Percentiles rank a stretch among this genome's conserved stretches.
These are phyloP conservation scores for Arachnomyces sp. DNA, from an alignment of 2,329 filamentous ascomycete genomes.

Conservation along the genomic window DNA sequence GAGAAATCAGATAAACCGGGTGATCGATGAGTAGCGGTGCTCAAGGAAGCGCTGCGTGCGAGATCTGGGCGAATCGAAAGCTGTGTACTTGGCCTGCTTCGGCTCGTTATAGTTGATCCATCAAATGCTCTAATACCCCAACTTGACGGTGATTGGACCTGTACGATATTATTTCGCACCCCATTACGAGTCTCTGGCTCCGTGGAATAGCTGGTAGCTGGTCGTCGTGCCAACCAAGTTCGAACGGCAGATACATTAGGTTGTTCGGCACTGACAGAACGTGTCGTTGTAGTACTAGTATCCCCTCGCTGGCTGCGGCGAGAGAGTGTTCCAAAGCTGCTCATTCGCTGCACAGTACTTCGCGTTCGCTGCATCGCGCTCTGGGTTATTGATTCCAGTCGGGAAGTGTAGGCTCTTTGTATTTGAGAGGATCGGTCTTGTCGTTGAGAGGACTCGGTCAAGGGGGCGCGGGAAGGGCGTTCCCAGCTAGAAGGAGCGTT, in stretches of 20 bases:
- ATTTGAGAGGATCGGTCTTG: slow-evolving; percentile 11
- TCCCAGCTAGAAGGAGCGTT: slow-evolving; percentile 16
- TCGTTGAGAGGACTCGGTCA: slow-evolving; percentile 2
- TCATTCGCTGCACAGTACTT: slow-evolving; percentile 22
- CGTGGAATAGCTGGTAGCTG: no score
- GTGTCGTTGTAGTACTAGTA: slow-evolving; percentile 14
- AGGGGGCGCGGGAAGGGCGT: background rate
- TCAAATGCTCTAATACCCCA: no score
- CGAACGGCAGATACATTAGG: no score
- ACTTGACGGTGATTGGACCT: no score
- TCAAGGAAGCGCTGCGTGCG: no score
- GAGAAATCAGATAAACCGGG: background rate
- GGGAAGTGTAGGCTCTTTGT: slow-evolving; percentile 19
- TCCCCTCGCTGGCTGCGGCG: slow-evolving; percentile 10
- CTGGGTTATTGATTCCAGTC: slow-evolving; percentile 17
- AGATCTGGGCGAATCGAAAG: no score
- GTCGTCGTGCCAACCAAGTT: no score
- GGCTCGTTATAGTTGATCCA: background rate
- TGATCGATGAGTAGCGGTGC: background rate
- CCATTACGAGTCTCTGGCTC: no score
- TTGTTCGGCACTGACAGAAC: slow-evolving; percentile 8
- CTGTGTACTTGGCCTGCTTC: background rate
- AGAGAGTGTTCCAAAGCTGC: slow-evolving; percentile 14
- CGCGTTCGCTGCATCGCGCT: slow-evolving; percentile 17
- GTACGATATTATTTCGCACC: no score